A percentile compares a stretch with the other conserved stretches of the same genome.
phyloP scores from a whole-genome alignment of 495 filamentous ascomycete genomes.

The Trypethelium eluteriae region DNA sequence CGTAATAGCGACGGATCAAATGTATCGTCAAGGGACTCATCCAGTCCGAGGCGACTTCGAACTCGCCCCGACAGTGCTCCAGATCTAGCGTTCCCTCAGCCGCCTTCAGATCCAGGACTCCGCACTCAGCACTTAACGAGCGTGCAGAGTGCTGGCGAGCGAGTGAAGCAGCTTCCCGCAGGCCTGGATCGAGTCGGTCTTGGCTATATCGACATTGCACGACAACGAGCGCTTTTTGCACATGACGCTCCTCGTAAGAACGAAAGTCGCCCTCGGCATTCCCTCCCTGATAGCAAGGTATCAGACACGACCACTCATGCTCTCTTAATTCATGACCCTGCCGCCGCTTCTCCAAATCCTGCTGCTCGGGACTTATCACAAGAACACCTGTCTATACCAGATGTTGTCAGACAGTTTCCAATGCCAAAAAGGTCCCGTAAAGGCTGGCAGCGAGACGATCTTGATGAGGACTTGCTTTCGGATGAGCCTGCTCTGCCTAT shows the following conservation, averaged over 20 bases:
- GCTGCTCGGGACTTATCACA: not conserved
- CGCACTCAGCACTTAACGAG: not conserved
- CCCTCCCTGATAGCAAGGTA: not conserved
- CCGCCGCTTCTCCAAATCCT: not conserved
- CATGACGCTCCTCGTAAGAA: not conserved
- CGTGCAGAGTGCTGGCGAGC: not conserved
- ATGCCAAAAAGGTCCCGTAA: not conserved
- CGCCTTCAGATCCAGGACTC: not conserved
- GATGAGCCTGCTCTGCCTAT: conserved; percentile 2
- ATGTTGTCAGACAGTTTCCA: not conserved
- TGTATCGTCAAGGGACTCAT: not conserved
- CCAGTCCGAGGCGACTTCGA: not conserved
- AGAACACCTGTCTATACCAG: not conserved
- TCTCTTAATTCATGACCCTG: not conserved
- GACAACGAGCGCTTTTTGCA: not conserved
- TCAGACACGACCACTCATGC: not conserved
- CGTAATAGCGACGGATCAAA: conserved; percentile 19
- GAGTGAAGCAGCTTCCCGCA: conserved; percentile 20
- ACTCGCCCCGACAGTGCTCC: not conserved
- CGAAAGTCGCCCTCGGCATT: not conserved
- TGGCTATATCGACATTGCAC: conserved; percentile 4
- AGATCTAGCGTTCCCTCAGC: not conserved
- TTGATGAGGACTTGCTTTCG: not conserved
- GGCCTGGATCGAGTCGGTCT: conserved; percentile 15
- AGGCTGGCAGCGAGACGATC: not conserved